phyloP scores from a whole-genome alignment of 176 grass and related monocot species.

The Elymus sibiricus region DNA sequence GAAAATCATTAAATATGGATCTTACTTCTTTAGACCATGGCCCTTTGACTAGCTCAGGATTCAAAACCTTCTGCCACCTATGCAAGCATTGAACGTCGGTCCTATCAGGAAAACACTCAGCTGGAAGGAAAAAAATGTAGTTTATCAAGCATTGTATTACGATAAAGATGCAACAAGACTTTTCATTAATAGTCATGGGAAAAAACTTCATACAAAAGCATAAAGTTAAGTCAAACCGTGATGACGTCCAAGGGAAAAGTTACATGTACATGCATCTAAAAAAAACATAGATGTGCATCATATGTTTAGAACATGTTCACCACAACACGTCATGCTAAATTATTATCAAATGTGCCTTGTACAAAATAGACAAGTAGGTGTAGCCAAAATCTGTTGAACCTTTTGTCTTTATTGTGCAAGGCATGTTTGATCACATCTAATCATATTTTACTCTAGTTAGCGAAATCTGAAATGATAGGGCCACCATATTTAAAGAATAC shows the following conservation, averaged over 20 bases:
- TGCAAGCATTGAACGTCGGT: slow-evolving; percentile 95
- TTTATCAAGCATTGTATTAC: slow-evolving; percentile 7
- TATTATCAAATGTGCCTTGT: no score
- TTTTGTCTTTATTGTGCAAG: background rate
- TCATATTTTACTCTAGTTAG: background rate
- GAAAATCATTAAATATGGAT: slow-evolving; percentile 1
- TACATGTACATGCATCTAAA: background rate
- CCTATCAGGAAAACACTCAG: slow-evolving; percentile 81
- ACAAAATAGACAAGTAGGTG: background rate
- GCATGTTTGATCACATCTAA: background rate
- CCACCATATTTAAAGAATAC: slow-evolving; percentile 7
- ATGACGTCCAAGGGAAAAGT: background rate
- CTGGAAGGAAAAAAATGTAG: slow-evolving; percentile 44
- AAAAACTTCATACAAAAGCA: background rate
- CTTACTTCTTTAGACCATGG: slow-evolving; percentile 93
- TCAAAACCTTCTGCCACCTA: slow-evolving; percentile 93
- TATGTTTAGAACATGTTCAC: background rate
- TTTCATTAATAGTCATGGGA: background rate
- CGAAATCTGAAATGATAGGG: slow-evolving; percentile 5
- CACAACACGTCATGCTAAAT: no score
- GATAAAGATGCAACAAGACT: slow-evolving; percentile 3
- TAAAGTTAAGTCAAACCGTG: background rate
- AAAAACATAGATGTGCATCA: background rate
- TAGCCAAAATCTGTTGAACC: background rate
- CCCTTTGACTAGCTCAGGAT: slow-evolving; percentile 87